These are phyloP conservation scores for Piper longum DNA, from an alignment of 164 flowering plant species.

Conservation along the genomic window DNA sequence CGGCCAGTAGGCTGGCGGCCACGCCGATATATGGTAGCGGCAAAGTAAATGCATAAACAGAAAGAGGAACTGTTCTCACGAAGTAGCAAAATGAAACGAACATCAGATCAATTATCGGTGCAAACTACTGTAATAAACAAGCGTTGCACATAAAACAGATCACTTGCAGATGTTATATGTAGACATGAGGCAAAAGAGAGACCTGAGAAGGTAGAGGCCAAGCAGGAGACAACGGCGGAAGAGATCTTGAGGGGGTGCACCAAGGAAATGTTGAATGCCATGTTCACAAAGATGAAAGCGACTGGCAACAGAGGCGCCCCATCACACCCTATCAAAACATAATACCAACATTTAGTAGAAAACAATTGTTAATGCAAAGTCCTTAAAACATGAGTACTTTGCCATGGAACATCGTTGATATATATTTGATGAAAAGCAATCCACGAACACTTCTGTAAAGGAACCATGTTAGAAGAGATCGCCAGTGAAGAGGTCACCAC, in stretches of 20 bases:
- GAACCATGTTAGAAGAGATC: no score
- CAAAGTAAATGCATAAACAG: conserved; percentile 70
- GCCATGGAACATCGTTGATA: no score
- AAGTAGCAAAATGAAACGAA: neutral
- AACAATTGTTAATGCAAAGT: no score
- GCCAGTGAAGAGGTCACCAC: no score
- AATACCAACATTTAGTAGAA: neutral
- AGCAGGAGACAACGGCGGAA: conserved; percentile 83
- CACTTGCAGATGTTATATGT: neutral
- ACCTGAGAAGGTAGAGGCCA: conserved; percentile 89
- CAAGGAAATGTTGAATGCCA: conserved; percentile 81
- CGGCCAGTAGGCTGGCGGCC: conserved; percentile 63
- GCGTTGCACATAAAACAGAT: neutral
- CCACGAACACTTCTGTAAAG: no score
- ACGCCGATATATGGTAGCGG: conserved; percentile 83
- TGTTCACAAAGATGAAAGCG: conserved; percentile 67
- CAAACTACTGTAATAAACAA: neutral
- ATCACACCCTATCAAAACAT: conserved; percentile 50
- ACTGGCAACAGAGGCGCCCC: conserved; percentile 90
- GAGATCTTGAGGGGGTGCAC: conserved; percentile 89
- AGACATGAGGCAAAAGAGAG: neutral
- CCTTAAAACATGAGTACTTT: no score
- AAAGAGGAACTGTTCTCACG: conserved; percentile 52
- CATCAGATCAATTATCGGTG: no score
- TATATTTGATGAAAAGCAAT: no score